Evolutionary conservation across 2,329 filamentous ascomycete species (phyloP).

Genomic region (Fusarium citri): DNA sequence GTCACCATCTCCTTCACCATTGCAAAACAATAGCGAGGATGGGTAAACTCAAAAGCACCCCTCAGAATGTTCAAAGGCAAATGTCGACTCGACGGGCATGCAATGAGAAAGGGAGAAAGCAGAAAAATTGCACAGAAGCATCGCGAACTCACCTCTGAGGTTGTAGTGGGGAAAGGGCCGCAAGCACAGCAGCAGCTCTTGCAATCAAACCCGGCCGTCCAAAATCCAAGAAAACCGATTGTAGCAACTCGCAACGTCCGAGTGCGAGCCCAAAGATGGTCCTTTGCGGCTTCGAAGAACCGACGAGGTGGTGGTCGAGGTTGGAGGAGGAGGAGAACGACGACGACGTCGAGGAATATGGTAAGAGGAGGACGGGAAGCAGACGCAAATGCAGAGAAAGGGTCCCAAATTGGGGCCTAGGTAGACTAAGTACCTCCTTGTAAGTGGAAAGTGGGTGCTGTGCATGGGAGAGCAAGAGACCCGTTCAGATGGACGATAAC

Average conservation of each 20-base stretch:
- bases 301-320: slow-evolving; percentile 37
- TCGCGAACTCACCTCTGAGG: slow-evolving; percentile 40
- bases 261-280: slow-evolving; percentile 29
- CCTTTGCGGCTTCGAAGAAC: slow-evolving; percentile 39
- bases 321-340: slow-evolving; percentile 24
- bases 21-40: slow-evolving; percentile 15
- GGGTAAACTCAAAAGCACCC: neutral
- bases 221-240: slow-evolving; percentile 23
- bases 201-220: slow-evolving; percentile 19
- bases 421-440: slow-evolving; percentile 39
- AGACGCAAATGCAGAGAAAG: slow-evolving; percentile 26
- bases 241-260: slow-evolving; percentile 24
- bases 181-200: slow-evolving; percentile 35
- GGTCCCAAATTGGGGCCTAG: slow-evolving; percentile 42
- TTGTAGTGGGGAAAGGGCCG: slow-evolving; percentile 23
- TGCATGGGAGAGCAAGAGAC: slow-evolving; percentile 21
- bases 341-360: slow-evolving; percentile 26
- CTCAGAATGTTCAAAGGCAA: slow-evolving; percentile 2
- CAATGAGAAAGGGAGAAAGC: slow-evolving; percentile 9
- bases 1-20: slow-evolving; percentile 12
- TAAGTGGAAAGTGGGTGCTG: slow-evolving; percentile 37
- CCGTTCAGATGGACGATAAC: slow-evolving; percentile 26
- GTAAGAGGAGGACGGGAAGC: slow-evolving; percentile 31
- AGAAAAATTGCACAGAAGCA: slow-evolving; percentile 18
- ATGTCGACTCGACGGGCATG: slow-evolving; percentile 8